A percentile compares a stretch with the other conserved stretches of the same genome.
These are phyloP conservation scores for Piromyces sp. DNA, from an alignment of 192 early-diverging fungal genomes.

Conservation along the genomic window DNA sequence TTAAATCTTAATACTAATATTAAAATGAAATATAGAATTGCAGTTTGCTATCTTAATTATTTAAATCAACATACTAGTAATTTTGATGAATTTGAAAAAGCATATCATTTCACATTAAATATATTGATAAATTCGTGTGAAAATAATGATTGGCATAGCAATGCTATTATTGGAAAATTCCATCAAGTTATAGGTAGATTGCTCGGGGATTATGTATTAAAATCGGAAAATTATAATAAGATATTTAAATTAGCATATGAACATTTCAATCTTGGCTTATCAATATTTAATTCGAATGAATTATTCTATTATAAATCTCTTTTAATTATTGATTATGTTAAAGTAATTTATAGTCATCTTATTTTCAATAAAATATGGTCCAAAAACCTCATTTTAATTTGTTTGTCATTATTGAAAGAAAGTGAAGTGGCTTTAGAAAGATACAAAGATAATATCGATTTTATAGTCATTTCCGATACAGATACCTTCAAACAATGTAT, in stretches of 20 bases:
- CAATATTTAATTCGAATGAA: not conserved
- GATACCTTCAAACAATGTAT: not conserved
- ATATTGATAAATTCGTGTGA: not conserved
- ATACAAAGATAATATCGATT: not conserved
- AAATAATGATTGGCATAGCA: not conserved
- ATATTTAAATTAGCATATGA: not conserved
- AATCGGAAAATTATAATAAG: not conserved
- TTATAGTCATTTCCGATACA: not conserved
- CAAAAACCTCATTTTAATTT: not conserved
- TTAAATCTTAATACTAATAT: not conserved
- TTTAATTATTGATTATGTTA: not conserved
- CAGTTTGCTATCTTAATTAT: not conserved
- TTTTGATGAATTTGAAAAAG: not conserved
- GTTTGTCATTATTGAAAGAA: not conserved
- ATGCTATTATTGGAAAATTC: not conserved
- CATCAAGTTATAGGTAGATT: not conserved
- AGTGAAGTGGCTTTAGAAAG: not conserved
- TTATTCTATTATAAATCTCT: not conserved
- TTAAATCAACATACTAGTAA: not conserved
- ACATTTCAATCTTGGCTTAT: not conserved
- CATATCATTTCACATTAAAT: not conserved
- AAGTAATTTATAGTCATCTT: not conserved
- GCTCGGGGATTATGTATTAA: not conserved
- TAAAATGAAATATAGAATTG: not conserved
- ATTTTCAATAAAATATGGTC: not conserved